Conservation (phyloP, 225 moss, liverwort and hornwort species). For the Marchantia paleacea region DNA sequence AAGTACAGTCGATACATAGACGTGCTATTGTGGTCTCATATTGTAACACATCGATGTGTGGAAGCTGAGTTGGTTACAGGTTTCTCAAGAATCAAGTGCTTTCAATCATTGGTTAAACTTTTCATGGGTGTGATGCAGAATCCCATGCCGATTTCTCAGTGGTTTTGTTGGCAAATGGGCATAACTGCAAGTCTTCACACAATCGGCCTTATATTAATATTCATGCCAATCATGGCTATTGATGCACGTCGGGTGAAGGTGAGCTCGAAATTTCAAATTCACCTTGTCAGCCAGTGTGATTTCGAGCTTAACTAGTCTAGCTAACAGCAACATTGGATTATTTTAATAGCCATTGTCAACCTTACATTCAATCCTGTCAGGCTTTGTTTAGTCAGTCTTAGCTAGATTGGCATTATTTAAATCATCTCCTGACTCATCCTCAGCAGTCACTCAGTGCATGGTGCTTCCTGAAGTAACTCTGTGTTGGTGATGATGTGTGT, state of each 20-base stretch:
- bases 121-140: conserved; percentile 48
- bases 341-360: no score
- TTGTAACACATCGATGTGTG: neutral
- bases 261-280: neutral
- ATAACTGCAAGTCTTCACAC: conserved; percentile 87
- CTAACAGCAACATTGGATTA: no score
- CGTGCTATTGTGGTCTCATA: neutral
- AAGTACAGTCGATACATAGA: neutral
- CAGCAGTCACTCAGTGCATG: no score
- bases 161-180: conserved; percentile 99
- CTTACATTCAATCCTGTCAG: no score
- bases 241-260: conserved; percentile 95
- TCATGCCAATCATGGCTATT: conserved; percentile 90
- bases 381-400: neutral
- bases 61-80: neutral
- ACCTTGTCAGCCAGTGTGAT: neutral
- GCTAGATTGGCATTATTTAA: neutral
- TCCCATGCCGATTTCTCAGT: conserved; percentile 92
- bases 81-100: neutral
- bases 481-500: neutral
- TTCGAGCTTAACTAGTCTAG: no score
- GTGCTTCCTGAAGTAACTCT: no score
- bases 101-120: neutral
- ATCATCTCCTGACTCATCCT: neutral
- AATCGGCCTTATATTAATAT: conserved; percentile 74